phyloP scores from a whole-genome alignment of 2,329 filamentous ascomycete genomes.

The Nannizziopsis barbatae region DNA sequence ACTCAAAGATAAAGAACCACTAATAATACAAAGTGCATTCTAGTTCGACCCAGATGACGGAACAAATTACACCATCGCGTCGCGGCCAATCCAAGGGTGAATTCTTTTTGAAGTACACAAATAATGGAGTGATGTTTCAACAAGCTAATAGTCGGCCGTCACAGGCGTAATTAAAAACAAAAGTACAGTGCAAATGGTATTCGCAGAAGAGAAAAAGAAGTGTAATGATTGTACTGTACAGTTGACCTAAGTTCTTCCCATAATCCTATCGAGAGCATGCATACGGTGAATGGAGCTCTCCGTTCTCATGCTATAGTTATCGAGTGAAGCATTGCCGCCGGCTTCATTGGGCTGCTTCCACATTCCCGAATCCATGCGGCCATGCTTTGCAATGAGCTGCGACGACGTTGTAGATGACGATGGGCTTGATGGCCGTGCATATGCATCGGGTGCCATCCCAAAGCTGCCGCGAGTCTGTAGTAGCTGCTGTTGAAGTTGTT shows the following conservation, averaged over 20 bases:
- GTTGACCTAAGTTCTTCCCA: conserved; percentile 2
- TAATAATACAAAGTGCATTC: too few species aligned
- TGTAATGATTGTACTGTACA: not conserved
- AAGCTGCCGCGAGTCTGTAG: conserved; percentile 25
- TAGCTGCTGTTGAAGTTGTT: conserved; percentile 33
- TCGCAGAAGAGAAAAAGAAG: not conserved
- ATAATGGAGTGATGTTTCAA: too few species aligned
- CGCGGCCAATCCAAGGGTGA: too few species aligned
- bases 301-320: not conserved
- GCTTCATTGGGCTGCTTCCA: conserved; percentile 4
- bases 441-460: conserved; percentile 25
- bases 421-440: conserved; percentile 19
- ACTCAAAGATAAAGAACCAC: too few species aligned
- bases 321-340: not conserved
- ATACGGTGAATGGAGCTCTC: conserved; percentile 3
- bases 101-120: too few species aligned
- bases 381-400: not conserved
- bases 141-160: too few species aligned
- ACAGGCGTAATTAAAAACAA: too few species aligned
- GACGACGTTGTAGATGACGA: conserved; percentile 2
- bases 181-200: too few species aligned
- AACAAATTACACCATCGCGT: too few species aligned
- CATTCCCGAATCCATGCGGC: conserved; percentile 6
- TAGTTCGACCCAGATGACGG: too few species aligned
- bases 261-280: conserved; percentile 5